Percentiles rank a stretch among this genome's conserved stretches.
Evolutionary conservation across 1,284 basidiomycete species (phyloP).

Genomic region (Moniliophthora roreri): DNA sequence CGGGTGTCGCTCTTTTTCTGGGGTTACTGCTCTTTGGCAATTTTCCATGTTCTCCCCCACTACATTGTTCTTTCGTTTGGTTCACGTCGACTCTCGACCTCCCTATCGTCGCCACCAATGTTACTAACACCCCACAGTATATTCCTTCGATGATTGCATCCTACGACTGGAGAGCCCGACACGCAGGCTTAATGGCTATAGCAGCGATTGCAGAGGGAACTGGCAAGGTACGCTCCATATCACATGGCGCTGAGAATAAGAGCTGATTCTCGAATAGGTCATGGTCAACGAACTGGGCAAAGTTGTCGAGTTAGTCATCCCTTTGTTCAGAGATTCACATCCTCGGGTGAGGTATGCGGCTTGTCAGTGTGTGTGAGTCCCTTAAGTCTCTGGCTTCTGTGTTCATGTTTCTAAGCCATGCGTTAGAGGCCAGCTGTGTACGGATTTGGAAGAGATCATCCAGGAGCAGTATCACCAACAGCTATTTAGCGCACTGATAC

Average conservation of each 20-base stretch:
- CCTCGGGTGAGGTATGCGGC: constrained; percentile 83
- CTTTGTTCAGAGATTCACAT: constrained; percentile 75
- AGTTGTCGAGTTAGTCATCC: constrained; percentile 76
- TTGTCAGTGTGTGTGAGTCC: constrained; percentile 80
- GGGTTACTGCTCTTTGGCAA: too few relatives aligned
- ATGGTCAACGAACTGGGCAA: constrained; percentile 78
- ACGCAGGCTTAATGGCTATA: constrained; percentile 81
- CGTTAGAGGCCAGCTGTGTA: constrained; percentile 82
- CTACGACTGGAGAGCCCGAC: constrained; percentile 80
- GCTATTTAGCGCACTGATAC: constrained; percentile 69
- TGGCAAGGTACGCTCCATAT: constrained; percentile 52
- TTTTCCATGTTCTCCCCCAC: too few relatives aligned
- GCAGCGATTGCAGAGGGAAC: constrained; percentile 79
- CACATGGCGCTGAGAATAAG: neutral
- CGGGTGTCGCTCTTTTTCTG: too few relatives aligned
- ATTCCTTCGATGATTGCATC: constrained; percentile 77
- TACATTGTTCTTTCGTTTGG: too few relatives aligned
- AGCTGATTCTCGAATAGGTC: constrained; percentile 38
- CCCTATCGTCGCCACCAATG: neutral
- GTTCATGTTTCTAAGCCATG: constrained; percentile 5
- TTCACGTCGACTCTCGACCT: too few relatives aligned
- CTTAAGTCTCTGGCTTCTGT: constrained; percentile 7
- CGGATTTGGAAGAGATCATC: constrained; percentile 81
- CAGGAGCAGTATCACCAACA: constrained; percentile 68
- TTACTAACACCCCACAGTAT: constrained; percentile 31